A percentile compares a stretch with the other conserved stretches of the same genome.
Conservation (phyloP, 2,329 filamentous ascomycete species). For the Xylariaceae sp. region DNA sequence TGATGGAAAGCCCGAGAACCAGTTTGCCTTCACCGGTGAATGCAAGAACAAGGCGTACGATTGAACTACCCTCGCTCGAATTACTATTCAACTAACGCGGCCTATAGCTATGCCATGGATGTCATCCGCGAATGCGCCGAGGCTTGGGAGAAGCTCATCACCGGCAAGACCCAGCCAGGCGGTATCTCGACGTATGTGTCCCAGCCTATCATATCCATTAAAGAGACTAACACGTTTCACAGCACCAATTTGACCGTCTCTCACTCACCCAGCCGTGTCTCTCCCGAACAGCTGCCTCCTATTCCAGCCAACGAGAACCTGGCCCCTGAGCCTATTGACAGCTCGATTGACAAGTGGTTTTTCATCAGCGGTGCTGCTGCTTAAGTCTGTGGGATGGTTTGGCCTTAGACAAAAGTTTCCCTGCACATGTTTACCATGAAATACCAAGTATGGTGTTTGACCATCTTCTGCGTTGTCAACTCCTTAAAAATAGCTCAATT, state of each 20-base stretch:
- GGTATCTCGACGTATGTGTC: conserved; percentile 79
- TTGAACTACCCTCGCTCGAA: not conserved
- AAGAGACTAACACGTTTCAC: conserved; percentile 26
- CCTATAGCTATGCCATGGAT: conserved; percentile 82
- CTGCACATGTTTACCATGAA: conserved; percentile 19
- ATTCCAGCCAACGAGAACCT: conserved; percentile 84
- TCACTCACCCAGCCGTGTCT: conserved; percentile 75
- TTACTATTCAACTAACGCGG: conserved; percentile 34
- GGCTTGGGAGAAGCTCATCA: conserved; percentile 95
- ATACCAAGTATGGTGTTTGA: conserved; percentile 21
- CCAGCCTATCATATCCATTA: not conserved
- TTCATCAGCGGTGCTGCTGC: conserved; percentile 97
- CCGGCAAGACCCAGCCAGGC: conserved; percentile 82
- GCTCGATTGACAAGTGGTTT: conserved; percentile 99
- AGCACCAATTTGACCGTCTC: conserved; percentile 82
- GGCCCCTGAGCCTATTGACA: conserved; percentile 85
- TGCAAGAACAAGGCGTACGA: conserved; percentile 98
- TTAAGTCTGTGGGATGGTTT: conserved; percentile 53
- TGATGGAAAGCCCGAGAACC: conserved; percentile 99
- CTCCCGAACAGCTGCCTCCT: conserved; percentile 72
- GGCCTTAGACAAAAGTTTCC: conserved; percentile 41
- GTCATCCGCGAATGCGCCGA: conserved; percentile 95
- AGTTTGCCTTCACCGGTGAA: conserved; percentile 99
- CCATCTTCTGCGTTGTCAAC: conserved; percentile 19
- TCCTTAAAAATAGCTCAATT: conserved; percentile 18